Evolutionary conservation across 106 monocot species (phyloP), one percentile per base, ranked within the genome.

Genomic region (Dioscorea alata): DNA sequence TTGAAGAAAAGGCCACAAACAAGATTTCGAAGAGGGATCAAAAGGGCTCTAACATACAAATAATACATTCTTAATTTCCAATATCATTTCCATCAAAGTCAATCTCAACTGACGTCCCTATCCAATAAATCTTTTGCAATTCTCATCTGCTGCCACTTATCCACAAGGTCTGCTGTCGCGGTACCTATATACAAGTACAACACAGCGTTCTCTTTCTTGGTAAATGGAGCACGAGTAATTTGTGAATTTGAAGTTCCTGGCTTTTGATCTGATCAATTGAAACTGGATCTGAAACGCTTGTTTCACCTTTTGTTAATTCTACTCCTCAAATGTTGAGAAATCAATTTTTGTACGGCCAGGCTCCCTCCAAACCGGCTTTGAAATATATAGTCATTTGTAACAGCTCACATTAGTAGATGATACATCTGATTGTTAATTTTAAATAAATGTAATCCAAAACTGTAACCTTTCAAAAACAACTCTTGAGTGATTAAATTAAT

Each of bases 31-130:
- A 34, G 34, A 7, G 34, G 7, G 34, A 34, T 34, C 4, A 7
- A 3, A 34, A 34, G 34, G 89, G 85, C 65, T 90, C 89, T 10
- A 80, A 83, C 20, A 90, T 77, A 21, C 89, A 90, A 69, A 90
- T 90, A 12, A 90, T 85, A 65, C 89, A 90, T 60, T 90, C 89
- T 73, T n/a, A n/a, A n/a, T 86, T 90, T 33, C 83, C 89, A 31
- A 82, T 77, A 70, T 85, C 89, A 75, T 83, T 86, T 8, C 68
- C 82, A 65, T 89, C 85, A 73, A 65, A 71, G 32, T 89, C 82
- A 25, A 71, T 62, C 9, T 80, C 89, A 71, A 89, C 79, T 6
- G 89, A 90, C 67, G 85, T 82, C 2, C 89, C 89, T 50, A 90
- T 90, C 19, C 89, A 85, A 62, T 90, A 90, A 20, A 90, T 90